Evolutionary conservation across 1,284 basidiomycete genomes (phyloP), one percentile per base, ranked within the genome.

Genomic region (Cryptococcus floricola): DNA sequence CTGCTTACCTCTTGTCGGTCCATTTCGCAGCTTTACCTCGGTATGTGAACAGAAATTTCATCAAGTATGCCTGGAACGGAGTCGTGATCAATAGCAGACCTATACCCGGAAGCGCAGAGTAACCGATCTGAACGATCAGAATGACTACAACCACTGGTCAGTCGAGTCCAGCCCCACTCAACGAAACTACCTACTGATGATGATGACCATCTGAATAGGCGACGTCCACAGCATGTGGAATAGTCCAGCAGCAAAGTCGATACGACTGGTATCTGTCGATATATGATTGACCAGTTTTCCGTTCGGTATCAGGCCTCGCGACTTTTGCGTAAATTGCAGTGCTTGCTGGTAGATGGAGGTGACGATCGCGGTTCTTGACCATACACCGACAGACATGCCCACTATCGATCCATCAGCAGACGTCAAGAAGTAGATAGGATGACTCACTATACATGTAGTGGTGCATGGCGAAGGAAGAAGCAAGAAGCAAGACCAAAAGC

Each of bases 201-300:
- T 52, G n/a, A 61, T 45, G 53, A 57, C 54, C 52, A 64, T 58
- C 50, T 72, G 69, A 56, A 75, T 82, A 0, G 87, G 88, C 1
- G 87, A 83, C 2, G 87, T 81, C 84, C 89, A 90, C 18, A 83
- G 62, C 49, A 78, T 74, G 53, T 78, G 77, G 61, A 91, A 89
- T 79, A 87, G 92, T 3, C 87, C 88, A 48, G 84, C 83, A 61
- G 87, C 88, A 70, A 93, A 96, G 72, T 96, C 92, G 71, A 97
- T 90, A 39, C 93, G 83, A 50, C 67, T 66, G 1, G 67, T 68
- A 73, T 97, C 94, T 0, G 92, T 94, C 4, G 89, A 92, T 63
- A 97, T 94, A 76, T 94, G 90, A 68, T 92, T 95, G 59, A 94
- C 86, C 47, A 73, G 52, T 53, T 71, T 71, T 39, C 91, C 91